phyloP scores from a whole-genome alignment of 2,329 filamentous ascomycete species.

The Ambrosiella cleistominuta region DNA sequence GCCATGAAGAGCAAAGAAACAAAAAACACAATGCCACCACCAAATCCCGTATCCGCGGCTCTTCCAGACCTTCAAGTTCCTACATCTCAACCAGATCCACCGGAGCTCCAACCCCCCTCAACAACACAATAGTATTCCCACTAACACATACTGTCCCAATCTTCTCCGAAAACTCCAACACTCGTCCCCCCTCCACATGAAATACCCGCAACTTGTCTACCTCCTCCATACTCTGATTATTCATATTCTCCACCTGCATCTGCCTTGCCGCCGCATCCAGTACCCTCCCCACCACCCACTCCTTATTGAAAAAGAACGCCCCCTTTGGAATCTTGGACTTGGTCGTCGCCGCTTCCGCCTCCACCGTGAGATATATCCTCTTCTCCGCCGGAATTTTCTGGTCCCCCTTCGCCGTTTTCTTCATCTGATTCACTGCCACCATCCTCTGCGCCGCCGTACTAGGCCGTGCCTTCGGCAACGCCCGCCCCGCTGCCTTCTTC shows the following conservation, averaged over 20 bases:
- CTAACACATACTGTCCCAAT: slow-evolving; percentile 54
- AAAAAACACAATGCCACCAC: too few relatives aligned
- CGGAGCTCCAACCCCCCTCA: slow-evolving; percentile 70
- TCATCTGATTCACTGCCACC: slow-evolving; percentile 58
- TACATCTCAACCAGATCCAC: slow-evolving; percentile 44
- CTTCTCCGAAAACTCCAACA: slow-evolving; percentile 80
- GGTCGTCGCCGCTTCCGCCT: slow-evolving; percentile 75
- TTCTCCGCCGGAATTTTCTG: slow-evolving; percentile 64
- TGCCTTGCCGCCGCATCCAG: slow-evolving; percentile 61
- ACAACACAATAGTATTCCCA: slow-evolving; percentile 77
- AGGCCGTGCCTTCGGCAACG: slow-evolving; percentile 45
- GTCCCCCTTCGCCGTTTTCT: slow-evolving; percentile 80
- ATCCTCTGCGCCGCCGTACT: slow-evolving; percentile 45
- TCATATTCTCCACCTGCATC: slow-evolving; percentile 66
- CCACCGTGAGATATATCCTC: slow-evolving; percentile 76
- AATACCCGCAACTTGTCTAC: slow-evolving; percentile 72
- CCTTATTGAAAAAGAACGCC: slow-evolving; percentile 61
- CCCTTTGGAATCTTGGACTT: slow-evolving; percentile 68
- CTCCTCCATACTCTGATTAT: slow-evolving; percentile 60
- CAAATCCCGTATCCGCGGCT: too few relatives aligned
- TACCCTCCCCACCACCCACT: slow-evolving; percentile 79
- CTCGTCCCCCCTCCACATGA: slow-evolving; percentile 73
- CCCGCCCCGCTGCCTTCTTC: slow-evolving; percentile 40
- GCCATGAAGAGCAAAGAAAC: too few relatives aligned
- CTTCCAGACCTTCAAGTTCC: too few relatives aligned